A percentile compares a stretch with the other conserved stretches of the same genome.
These are phyloP conservation scores for Straminergon stramineum DNA, from an alignment of 225 moss, liverwort and hornwort genomes.

Conservation along the genomic window DNA sequence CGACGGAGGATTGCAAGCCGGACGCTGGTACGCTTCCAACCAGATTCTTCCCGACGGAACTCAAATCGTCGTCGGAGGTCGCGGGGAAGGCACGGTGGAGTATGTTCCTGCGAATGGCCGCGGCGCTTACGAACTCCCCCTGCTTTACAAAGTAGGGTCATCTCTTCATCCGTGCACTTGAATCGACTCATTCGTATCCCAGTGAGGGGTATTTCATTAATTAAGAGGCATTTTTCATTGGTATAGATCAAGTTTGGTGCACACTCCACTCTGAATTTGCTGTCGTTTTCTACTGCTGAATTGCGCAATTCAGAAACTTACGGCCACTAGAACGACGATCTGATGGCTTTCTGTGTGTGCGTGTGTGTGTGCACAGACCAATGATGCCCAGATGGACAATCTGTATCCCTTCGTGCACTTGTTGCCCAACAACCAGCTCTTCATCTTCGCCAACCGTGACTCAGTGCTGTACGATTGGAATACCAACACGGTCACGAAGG, in stretches of 20 bases:
- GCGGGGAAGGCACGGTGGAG: conserved; percentile 19
- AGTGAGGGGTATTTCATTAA: background rate
- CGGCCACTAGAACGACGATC: background rate
- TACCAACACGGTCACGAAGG: background rate
- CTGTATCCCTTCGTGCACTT: conserved; percentile 44
- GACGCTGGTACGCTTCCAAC: conserved; percentile 69
- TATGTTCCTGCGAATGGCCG: conserved; percentile 46
- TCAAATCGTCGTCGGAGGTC: conserved; percentile 36
- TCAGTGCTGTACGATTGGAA: conserved; percentile 26
- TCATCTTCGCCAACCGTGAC: conserved; percentile 42
- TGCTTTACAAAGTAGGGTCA: conserved; percentile 6
- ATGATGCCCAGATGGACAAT: conserved; percentile 25
- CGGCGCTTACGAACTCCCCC: conserved; percentile 4
- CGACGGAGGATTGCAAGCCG: conserved; percentile 18
- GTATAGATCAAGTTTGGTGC: too few species aligned
- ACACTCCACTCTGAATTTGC: background rate
- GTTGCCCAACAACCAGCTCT: conserved; percentile 31
- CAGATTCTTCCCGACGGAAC: conserved; percentile 49
- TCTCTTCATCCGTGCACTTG: background rate
- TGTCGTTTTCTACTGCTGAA: background rate
- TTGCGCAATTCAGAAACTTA: too few species aligned
- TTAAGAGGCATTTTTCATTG: background rate
- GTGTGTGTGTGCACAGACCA: background rate
- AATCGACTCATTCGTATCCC: too few species aligned
- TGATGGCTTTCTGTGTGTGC: background rate